phyloP scores from a whole-genome alignment of 495 filamentous ascomycete species.

The Neurospora cerealis region DNA sequence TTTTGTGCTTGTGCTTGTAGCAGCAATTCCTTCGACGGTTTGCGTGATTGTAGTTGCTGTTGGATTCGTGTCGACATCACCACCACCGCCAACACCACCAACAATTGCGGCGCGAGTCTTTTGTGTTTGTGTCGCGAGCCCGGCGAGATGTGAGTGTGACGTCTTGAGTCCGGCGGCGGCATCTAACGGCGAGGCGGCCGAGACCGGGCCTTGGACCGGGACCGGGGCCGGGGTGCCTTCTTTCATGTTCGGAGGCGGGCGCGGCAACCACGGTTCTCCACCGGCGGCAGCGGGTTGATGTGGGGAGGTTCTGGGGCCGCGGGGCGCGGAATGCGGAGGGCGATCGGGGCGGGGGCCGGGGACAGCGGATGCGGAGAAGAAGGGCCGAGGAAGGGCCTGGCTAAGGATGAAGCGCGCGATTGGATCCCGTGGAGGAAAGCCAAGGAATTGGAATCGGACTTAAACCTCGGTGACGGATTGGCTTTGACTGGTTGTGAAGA shows the following conservation, averaged over 20 bases:
- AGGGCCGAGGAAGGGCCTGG: background rate
- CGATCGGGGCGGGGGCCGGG: background rate
- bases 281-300: background rate
- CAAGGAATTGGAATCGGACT: background rate
- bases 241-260: background rate
- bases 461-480: background rate
- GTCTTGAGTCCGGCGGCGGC: background rate
- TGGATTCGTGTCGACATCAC: background rate
- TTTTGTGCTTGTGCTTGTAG: slow-evolving; percentile 10
- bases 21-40: background rate
- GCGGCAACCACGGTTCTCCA: background rate
- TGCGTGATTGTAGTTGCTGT: background rate
- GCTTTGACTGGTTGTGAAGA: background rate
- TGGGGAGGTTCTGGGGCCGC: background rate
- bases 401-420: background rate
- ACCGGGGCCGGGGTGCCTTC: background rate
- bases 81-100: background rate
- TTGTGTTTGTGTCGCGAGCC: background rate
- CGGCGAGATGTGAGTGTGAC: background rate
- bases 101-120: background rate
- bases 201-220: background rate
- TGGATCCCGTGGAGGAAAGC: background rate
- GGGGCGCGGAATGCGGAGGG: background rate
- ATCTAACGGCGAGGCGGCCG: background rate
- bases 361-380: background rate